Evolutionary conservation across 768 basidiomycete genomes (phyloP), one percentile per base, ranked within the genome.

Genomic region (Hygrocybe coccinea): DNA sequence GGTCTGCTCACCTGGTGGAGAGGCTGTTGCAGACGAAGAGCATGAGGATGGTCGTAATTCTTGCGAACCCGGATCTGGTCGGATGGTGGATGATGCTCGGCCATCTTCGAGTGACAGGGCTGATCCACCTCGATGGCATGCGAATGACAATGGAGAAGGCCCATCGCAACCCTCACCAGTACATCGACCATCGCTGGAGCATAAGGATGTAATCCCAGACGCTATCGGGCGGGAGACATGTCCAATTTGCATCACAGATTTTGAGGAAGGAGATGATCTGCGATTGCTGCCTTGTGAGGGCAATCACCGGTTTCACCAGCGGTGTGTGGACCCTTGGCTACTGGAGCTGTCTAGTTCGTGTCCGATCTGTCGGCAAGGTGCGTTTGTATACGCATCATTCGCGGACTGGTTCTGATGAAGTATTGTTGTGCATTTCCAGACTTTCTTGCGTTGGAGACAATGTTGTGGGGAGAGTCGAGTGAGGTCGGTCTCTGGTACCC

Each of bases 211-310:
- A 14, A 75, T 82, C 50, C 86, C 85, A 1, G 82, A 78, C 37
- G 77, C 80, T 12, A 89, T 91, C 35, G 88, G 88, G 4, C 80
- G 82, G 37, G 89, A 93, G 69, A 91, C 87, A 11, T 97, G 95
- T 72, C 94, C 95, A 4, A 97, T 97, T 58, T 97, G 95, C 69
- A 87, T 97, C 56, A 78, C 91, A 44, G 93, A 95, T 62, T 97
- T 97, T 63, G 89, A 94, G 67, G 87, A 90, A 58, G 95, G 93
- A 1, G 95, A 97, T 63, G 91, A 95, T 67, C 71, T 97, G 12
- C 85, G 95, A 21, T 79, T 95, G 38, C 71, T 97, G 47, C 95
- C 94, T 1, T 97, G 95, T 69, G 90, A 94, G 65, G 89, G 88
- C 45, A 85, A 89, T 60, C 95, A 97, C 66, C 78, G 81, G 56